These are phyloP conservation scores for Amyloporia xantha DNA, from an alignment of 768 basidiomycete species.

Conservation along the genomic window DNA sequence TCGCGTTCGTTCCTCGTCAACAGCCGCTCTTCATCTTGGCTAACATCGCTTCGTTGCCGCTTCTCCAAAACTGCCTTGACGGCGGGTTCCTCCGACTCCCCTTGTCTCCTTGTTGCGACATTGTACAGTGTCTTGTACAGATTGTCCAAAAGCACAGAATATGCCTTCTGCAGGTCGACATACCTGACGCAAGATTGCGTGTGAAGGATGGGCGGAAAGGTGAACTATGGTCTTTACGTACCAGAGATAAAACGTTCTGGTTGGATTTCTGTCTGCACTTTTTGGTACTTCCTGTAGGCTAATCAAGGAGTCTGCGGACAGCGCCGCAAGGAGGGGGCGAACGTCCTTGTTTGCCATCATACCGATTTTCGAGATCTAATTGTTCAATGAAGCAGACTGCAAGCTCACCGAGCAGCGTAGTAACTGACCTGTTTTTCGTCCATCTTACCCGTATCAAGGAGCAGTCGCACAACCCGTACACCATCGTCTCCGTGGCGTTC, in stretches of 20 bases:
- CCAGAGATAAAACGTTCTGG: constrained; percentile 91
- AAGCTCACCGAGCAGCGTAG: not conserved
- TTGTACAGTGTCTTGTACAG: constrained; percentile 92
- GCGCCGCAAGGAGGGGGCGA: constrained; percentile 68
- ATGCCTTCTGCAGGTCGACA: constrained; percentile 81
- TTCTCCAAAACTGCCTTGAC: constrained; percentile 75
- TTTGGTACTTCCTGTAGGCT: constrained; percentile 92
- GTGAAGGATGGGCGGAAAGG: not conserved
- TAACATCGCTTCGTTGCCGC: constrained; percentile 77
- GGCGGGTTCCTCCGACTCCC: constrained; percentile 62
- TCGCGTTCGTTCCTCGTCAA: constrained; percentile 68
- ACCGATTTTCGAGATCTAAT: constrained; percentile 82
- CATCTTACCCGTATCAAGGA: constrained; percentile 82
- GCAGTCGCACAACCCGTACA: constrained; percentile 71
- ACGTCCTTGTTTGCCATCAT: constrained; percentile 91
- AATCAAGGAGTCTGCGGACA: constrained; percentile 77
- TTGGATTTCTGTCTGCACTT: constrained; percentile 83
- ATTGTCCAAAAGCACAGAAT: constrained; percentile 65
- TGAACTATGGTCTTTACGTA: constrained; percentile 24
- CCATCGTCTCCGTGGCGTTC: constrained; percentile 82
- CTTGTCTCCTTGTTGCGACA: constrained; percentile 62
- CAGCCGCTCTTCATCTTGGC: constrained; percentile 63
- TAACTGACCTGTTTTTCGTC: constrained; percentile 80
- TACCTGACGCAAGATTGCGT: constrained; percentile 49
- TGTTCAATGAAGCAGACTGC: not conserved